Conservation (phyloP, 1,284 basidiomycete species). For the Mycena citricolor region DNA sequence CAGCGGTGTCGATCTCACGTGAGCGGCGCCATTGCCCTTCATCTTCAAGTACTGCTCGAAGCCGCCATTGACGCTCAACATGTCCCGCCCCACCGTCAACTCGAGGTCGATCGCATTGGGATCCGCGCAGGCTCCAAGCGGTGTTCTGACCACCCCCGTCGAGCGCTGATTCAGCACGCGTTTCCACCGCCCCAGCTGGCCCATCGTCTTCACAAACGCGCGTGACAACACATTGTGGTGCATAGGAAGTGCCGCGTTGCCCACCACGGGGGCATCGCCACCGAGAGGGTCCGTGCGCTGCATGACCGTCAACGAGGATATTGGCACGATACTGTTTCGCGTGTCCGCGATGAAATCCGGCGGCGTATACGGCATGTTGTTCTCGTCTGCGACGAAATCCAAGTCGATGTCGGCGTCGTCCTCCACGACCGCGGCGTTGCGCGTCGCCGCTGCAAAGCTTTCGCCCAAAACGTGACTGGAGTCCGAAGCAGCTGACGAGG, state of each 20-base stretch:
- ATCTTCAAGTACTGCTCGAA: conserved; percentile 67
- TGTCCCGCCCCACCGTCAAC: conserved; percentile 52
- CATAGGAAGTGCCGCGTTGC: conserved; percentile 48
- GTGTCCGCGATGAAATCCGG: conserved; percentile 31
- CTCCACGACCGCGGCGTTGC: conserved; percentile 41
- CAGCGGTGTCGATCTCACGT: background rate
- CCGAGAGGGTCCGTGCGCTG: conserved; percentile 43
- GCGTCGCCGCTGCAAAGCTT: conserved; percentile 60
- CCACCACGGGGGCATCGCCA: conserved; percentile 34
- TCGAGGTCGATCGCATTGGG: conserved; percentile 72
- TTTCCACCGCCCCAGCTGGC: conserved; percentile 78
- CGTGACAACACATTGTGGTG: conserved; percentile 69
- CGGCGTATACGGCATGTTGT: conserved; percentile 28
- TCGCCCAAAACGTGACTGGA: conserved; percentile 52
- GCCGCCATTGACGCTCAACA: conserved; percentile 59
- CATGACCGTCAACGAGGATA: conserved; percentile 44
- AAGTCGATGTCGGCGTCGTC: conserved; percentile 74
- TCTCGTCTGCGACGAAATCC: conserved; percentile 59
- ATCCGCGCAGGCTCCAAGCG: conserved; percentile 48
- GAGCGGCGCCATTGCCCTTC: conserved; percentile 40
- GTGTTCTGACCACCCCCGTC: conserved; percentile 29
- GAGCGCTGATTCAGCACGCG: conserved; percentile 65
- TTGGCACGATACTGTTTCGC: conserved; percentile 46
- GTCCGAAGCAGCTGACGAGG: conserved; percentile 23
- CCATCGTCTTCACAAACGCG: conserved; percentile 79